Percentiles rank a stretch among this genome's conserved stretches.
phyloP scores from a whole-genome alignment of 768 basidiomycete genomes.

The Hydnomerulius pinastri region DNA sequence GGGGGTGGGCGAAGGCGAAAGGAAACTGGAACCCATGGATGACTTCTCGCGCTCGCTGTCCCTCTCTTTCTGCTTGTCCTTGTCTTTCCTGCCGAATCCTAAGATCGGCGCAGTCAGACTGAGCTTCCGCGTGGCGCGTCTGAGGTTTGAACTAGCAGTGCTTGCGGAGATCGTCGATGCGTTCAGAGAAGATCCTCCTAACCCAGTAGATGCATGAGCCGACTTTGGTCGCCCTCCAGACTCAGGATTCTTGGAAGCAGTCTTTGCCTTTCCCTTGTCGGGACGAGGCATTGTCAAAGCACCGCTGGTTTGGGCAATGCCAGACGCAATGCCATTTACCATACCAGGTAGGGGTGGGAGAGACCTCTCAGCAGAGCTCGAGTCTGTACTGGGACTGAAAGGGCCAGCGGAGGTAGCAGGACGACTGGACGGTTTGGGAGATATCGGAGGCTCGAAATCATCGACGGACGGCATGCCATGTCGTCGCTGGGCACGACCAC shows the following conservation, averaged over 20 bases:
- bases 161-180: constrained; percentile 22
- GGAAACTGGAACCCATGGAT: not conserved
- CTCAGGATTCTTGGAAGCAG: not conserved
- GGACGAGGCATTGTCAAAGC: constrained; percentile 2
- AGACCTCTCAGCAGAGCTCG: constrained; percentile 15
- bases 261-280: not conserved
- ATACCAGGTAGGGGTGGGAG: constrained; percentile 3
- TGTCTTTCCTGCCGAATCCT: constrained; percentile 57
- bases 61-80: constrained; percentile 42
- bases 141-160: constrained; percentile 28
- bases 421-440: constrained; percentile 26
- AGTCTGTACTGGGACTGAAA: constrained; percentile 17
- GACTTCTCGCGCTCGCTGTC: constrained; percentile 10
- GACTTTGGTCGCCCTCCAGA: constrained; percentile 24
- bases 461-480: constrained; percentile 4
- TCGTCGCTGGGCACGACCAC: constrained; percentile 11
- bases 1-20: not conserved
- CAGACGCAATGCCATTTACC: not conserved
- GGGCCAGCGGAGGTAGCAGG: constrained; percentile 44
- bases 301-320: not conserved
- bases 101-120: constrained; percentile 64
- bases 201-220: constrained; percentile 24
- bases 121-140: constrained; percentile 58
- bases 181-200: constrained; percentile 14
- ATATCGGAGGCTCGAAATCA: not conserved